Evolutionary conservation across 140 eudicot species (phyloP).

Genomic region (Oenanthe javanica): DNA sequence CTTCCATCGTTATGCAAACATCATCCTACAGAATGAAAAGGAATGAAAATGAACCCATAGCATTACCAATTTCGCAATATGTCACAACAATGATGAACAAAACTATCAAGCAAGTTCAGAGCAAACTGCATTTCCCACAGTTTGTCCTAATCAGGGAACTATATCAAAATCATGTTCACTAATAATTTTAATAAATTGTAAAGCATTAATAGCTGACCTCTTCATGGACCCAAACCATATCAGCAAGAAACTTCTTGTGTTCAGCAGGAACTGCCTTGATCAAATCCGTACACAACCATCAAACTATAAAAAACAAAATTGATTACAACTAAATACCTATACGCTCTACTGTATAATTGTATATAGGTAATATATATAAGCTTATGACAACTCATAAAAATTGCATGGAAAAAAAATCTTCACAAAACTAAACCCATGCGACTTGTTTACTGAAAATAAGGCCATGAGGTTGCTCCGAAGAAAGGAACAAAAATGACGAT

Average conservation of each 20-base stretch:
- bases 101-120: background rate
- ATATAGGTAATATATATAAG: too few relatives aligned
- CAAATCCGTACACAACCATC: slow-evolving; percentile 41
- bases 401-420: background rate
- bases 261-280: slow-evolving; percentile 74
- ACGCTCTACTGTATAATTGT: too few relatives aligned
- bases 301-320: background rate
- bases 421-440: background rate
- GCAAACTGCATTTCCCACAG: background rate
- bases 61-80: background rate
- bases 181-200: background rate
- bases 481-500: background rate
- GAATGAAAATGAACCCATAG: background rate
- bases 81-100: background rate
- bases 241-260: slow-evolving; percentile 76
- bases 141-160: background rate
- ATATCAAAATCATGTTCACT: background rate
- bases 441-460: background rate
- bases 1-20: slow-evolving; percentile 57
- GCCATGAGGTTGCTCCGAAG: background rate
- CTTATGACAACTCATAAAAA: background rate
- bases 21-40: slow-evolving; percentile 42
- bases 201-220: slow-evolving; percentile 38
- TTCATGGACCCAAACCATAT: slow-evolving; percentile 89
- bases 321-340: background rate